phyloP scores from a whole-genome alignment of 2,329 filamentous ascomycete genomes.

The Aureobasidium sp. region DNA sequence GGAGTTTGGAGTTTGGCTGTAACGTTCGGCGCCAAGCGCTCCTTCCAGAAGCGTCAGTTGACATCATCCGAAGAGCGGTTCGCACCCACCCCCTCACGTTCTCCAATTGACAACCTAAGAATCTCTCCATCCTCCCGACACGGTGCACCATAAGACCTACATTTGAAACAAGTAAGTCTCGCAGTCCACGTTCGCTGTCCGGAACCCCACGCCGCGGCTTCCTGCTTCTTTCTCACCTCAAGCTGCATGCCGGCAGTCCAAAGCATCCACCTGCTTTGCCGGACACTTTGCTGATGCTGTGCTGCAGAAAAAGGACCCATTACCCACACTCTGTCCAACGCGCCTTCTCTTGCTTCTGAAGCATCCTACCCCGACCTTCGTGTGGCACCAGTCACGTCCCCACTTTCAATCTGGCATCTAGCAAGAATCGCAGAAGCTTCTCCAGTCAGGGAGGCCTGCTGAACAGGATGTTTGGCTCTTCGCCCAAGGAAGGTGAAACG shows the following conservation, averaged over 20 bases:
- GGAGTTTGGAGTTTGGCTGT: not conserved
- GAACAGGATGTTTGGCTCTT: conserved; percentile 94
- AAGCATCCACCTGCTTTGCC: not conserved
- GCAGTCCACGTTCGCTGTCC: not conserved
- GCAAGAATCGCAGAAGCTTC: conserved; percentile 60
- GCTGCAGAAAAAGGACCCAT: not conserved
- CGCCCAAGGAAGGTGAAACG: conserved; percentile 50
- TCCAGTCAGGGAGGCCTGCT: conserved; percentile 92
- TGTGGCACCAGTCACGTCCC: conserved; percentile 6
- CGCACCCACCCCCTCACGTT: conserved; percentile 2
- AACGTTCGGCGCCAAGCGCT: not conserved
- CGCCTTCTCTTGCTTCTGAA: not conserved
- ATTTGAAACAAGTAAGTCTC: not conserved
- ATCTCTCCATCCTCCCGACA: not conserved
- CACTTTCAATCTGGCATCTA: conserved; percentile 6
- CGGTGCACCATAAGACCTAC: not conserved
- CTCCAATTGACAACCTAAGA: conserved; percentile 10
- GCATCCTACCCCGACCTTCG: not conserved
- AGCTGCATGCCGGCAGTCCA: not conserved
- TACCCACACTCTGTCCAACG: not conserved
- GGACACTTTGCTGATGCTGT: not conserved
- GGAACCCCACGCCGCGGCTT: not conserved
- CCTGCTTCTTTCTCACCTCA: not conserved
- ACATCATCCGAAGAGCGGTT: not conserved
- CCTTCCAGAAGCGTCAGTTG: not conserved